Evolutionary conservation across 108 stramenopile species (phyloP).

Genomic region (Cyclotella sp.): DNA sequence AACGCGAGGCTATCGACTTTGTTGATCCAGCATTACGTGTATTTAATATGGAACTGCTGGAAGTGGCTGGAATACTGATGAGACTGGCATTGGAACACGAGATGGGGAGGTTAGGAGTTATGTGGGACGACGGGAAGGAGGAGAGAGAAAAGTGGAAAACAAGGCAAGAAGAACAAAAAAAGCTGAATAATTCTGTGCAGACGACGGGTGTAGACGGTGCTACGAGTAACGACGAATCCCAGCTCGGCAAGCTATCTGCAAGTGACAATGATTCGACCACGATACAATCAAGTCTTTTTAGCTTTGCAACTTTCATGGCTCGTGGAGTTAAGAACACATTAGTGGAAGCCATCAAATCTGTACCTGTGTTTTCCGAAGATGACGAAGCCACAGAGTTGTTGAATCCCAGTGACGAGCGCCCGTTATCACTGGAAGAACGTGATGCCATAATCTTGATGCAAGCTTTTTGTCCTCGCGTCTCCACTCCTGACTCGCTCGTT

Average conservation of each 20-base stretch:
- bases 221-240: constrained; percentile 21
- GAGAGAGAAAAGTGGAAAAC: constrained; percentile 47
- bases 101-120: constrained; percentile 56
- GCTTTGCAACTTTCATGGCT: constrained; percentile 85
- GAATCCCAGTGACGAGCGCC: constrained; percentile 71
- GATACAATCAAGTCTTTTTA: constrained; percentile 58
- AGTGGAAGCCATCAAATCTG: constrained; percentile 56
- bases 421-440: constrained; percentile 68
- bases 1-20: constrained; percentile 84
- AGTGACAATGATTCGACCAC: constrained; percentile 18
- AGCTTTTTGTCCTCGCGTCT: constrained; percentile 75
- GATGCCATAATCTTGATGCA: constrained; percentile 79
- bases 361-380: constrained; percentile 52
- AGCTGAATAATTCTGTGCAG: constrained; percentile 7
- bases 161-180: constrained; percentile 30
- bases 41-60: constrained; percentile 75
- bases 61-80: constrained; percentile 71
- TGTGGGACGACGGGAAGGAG: constrained; percentile 50
- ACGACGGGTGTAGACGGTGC: constrained; percentile 6
- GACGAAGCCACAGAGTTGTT: constrained; percentile 63
- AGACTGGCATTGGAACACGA: constrained; percentile 69
- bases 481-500: constrained; percentile 77
- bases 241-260: constrained; percentile 6
- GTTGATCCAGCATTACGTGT: constrained; percentile 73
- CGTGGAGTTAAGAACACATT: constrained; percentile 71